phyloP scores from a whole-genome alignment of 257 asterid genomes.

The Osmanthus fragrans region DNA sequence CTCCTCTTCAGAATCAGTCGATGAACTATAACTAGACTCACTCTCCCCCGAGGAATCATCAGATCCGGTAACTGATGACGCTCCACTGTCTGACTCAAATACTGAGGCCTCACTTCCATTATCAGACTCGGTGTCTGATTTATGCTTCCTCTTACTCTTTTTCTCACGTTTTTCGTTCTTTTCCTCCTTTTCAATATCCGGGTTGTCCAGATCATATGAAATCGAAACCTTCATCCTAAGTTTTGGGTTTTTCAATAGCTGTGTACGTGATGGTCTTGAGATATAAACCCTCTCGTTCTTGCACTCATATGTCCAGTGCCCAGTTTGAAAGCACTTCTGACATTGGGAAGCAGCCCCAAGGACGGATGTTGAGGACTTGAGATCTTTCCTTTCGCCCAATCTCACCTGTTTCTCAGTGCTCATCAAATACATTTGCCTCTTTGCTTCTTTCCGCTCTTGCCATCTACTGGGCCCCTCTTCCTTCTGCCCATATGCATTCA shows the following conservation, averaged over 20 bases:
- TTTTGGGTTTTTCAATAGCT: conserved; percentile 87
- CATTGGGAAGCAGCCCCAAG: conserved; percentile 71
- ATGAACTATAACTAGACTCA: conserved; percentile 64
- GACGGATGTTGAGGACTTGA: conserved; percentile 45
- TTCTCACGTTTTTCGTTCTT: conserved; percentile 46
- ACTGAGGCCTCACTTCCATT: conserved; percentile 87
- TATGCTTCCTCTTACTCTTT: conserved; percentile 91
- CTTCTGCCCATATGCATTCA: conserved; percentile 96
- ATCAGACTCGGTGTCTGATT: conserved; percentile 59
- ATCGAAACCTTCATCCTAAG: conserved; percentile 71
- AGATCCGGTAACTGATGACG: conserved; percentile 65
- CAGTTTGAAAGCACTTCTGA: conserved; percentile 85
- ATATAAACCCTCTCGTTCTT: conserved; percentile 88
- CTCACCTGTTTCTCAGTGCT: conserved; percentile 95
- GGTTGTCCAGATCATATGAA: conserved; percentile 67
- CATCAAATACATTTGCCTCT: conserved; percentile 93
- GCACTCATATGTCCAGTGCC: conserved; percentile 97
- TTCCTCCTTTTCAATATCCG: conserved; percentile 46
- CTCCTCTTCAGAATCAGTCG: conserved; percentile 90
- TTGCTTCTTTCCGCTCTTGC: conserved; percentile 99
- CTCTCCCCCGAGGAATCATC: conserved; percentile 71
- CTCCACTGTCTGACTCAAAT: conserved; percentile 70
- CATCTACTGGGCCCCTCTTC: conserved; percentile 99
- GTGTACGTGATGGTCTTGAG: conserved; percentile 85
- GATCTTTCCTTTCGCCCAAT: conserved; percentile 82